A percentile compares a stretch with the other conserved stretches of the same genome.
Conservation (phyloP, 2,329 filamentous ascomycete genomes). For the Ophiosphaerella herpotricha region DNA sequence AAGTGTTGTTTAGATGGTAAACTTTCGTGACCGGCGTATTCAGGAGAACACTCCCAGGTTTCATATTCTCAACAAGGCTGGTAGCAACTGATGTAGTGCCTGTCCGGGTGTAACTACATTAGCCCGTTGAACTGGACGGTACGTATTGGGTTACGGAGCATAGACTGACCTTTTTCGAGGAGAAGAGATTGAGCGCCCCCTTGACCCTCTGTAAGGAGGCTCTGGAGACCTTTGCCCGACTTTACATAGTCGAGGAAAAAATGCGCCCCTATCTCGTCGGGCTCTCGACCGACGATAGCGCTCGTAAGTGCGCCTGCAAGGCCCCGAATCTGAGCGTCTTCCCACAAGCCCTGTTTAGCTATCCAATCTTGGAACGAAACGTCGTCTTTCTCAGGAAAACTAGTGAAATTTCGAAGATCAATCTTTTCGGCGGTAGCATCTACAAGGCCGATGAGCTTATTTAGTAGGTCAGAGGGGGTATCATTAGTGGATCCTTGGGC, state of each 20-base stretch:
- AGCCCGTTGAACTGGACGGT: too few relatives aligned
- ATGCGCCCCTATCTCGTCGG: slow-evolving; percentile 55
- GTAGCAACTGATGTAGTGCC: slow-evolving; percentile 17
- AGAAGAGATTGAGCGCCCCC: too few relatives aligned
- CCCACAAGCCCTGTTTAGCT: slow-evolving; percentile 42
- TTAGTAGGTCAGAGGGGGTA: too few relatives aligned
- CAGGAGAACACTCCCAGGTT: not conserved
- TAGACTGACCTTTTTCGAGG: too few relatives aligned
- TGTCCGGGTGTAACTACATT: too few relatives aligned
- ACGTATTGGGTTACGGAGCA: too few relatives aligned
- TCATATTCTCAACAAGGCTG: slow-evolving; percentile 6
- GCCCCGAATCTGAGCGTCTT: slow-evolving; percentile 38
- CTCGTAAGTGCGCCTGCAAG: slow-evolving; percentile 54
- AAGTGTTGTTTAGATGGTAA: not conserved
- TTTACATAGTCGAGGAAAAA: slow-evolving; percentile 63
- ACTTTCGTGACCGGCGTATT: not conserved
- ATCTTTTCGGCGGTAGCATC: slow-evolving; percentile 28
- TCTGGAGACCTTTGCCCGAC: slow-evolving; percentile 55
- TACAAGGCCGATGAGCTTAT: not conserved
- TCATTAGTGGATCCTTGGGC: not conserved
- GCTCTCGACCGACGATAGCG: slow-evolving; percentile 58
- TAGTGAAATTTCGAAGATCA: slow-evolving; percentile 10
- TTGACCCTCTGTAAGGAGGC: slow-evolving; percentile 33
- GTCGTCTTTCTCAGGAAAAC: slow-evolving; percentile 35
- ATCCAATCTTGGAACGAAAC: slow-evolving; percentile 45